Base-by-base conservation (phyloP, 129 eudicot genomes). In the Lonicera japonica region DNA sequence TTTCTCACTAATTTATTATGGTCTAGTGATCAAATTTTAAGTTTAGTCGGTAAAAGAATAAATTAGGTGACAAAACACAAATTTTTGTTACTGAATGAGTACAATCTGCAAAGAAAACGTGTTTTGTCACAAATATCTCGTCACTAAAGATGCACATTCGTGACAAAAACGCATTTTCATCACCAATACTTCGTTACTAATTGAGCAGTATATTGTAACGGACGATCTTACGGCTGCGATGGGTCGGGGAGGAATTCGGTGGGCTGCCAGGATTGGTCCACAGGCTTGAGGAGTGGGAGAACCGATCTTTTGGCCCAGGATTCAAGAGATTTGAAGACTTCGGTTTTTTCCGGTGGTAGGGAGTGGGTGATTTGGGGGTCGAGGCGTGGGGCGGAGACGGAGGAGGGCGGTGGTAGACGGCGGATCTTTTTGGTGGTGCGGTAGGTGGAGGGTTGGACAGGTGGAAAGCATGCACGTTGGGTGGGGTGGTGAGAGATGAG, bases 241-340 rank as follows among this genome's bases (percentile, higher is more conserved):
- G 81, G 40, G 20, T 29, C 51, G 2, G 81, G 81, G 5, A 70
- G 62, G 41, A 76, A 76, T 14, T 76, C 76, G 11, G 39, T 45
- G n/a, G 81, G 81, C 58, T 76, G 81, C 81, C 81, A 76, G 55
- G 59, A 65, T 0, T 1, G 23, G 48, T 76, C 60, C 11, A 65
- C 69, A 39, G 76, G 81, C 68, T 65, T 76, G 50, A 76, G 73
- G 43, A 70, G 71, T 0, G 81, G 81, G 29, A 70, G 76, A 39
- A 76, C 64, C 24, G 64, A 70, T 11, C 65, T 19, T 5, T 61
- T 25, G 6, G 69, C 76, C 81, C 81, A 76, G 6, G 76, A 38
- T 24, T 76, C 76, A 0, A 76, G 81, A 8, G 76, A 76, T 23
- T 76, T 65, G 61, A 64, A 76, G 38, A 76, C 54, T 11, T 76